Evolutionary conservation across 371 early-diverging fungal genomes (phyloP).

Genomic region (Rhizopus sp.): DNA sequence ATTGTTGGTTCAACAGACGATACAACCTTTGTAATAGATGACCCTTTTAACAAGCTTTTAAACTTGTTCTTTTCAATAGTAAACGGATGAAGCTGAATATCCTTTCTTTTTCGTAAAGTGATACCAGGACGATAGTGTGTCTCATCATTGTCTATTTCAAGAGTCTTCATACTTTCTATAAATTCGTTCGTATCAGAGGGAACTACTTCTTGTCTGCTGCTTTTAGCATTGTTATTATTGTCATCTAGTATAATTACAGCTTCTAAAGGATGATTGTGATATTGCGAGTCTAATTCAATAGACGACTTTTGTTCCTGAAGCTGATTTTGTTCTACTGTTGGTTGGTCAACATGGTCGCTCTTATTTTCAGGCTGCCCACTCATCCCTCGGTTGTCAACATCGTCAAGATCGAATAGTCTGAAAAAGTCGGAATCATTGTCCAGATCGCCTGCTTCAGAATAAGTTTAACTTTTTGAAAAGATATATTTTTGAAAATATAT

Average conservation of each 20-base stretch:
- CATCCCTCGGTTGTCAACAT: too few relatives aligned
- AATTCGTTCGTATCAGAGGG: not conserved
- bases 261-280: not conserved
- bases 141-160: not conserved
- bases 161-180: not conserved
- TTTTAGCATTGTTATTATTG: not conserved
- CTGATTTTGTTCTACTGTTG: not conserved
- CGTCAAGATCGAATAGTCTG: not conserved
- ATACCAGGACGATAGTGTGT: not conserved
- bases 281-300: not conserved
- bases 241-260: not conserved
- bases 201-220: not conserved
- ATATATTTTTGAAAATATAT: too few relatives aligned
- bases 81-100: slow-evolving; percentile 12
- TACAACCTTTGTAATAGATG: not conserved
- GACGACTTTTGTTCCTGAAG: not conserved
- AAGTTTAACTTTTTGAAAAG: not conserved
- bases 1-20: not conserved
- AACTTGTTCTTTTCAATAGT: slow-evolving; percentile 8
- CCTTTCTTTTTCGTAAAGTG: slow-evolving; percentile 13
- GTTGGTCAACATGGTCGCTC: not conserved
- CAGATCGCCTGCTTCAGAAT: not conserved
- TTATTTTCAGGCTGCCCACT: not conserved
- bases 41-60: not conserved
- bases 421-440: not conserved